A percentile compares a stretch with the other conserved stretches of the same genome.
phyloP scores from a whole-genome alignment of 352 stramenopile genomes.

The Globisporangium splendens region DNA sequence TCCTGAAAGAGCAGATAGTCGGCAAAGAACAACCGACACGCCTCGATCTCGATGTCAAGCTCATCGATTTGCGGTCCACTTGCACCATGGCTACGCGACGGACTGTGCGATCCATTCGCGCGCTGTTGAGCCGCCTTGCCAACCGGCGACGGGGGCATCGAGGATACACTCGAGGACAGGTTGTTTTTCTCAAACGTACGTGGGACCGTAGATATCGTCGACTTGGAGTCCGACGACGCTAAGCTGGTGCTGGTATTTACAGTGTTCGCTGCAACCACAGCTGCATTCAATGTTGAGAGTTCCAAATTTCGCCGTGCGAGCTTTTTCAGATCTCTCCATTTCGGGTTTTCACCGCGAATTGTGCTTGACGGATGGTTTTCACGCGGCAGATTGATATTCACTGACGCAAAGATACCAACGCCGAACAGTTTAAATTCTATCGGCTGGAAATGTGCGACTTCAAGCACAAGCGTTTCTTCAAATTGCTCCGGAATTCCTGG shows the following conservation, averaged over 20 bases:
- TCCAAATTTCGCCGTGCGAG: conserved; percentile 41
- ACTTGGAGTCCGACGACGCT: conserved; percentile 43
- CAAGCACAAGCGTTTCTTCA: conserved; percentile 85
- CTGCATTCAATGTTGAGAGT: conserved; percentile 21
- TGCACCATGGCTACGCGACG: conserved; percentile 14
- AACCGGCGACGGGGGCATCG: conserved; percentile 18
- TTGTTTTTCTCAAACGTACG: conserved; percentile 31
- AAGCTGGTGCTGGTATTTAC: conserved; percentile 8
- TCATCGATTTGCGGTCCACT: conserved; percentile 38
- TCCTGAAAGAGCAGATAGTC: conserved; percentile 72
- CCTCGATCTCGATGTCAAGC: conserved; percentile 79
- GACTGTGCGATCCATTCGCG: conserved; percentile 18
- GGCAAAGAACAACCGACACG: conserved; percentile 85
- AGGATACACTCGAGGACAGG: conserved; percentile 18
- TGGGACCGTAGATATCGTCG: conserved; percentile 37
- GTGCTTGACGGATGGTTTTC: conserved; percentile 56
- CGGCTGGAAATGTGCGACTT: conserved; percentile 94
- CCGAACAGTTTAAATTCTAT: conserved; percentile 89
- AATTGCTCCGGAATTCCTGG: conserved; percentile 88
- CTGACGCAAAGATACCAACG: conserved; percentile 86
- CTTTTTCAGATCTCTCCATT: conserved; percentile 77
- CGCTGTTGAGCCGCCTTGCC: conserved; percentile 18
- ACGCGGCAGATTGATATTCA: conserved; percentile 88
- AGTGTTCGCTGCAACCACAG: conserved; percentile 16
- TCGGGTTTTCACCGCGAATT: conserved; percentile 50